A percentile compares a stretch with the other conserved stretches of the same genome.
phyloP scores from a whole-genome alignment of 805 yeast species.

The Huiozyma naganishii region DNA sequence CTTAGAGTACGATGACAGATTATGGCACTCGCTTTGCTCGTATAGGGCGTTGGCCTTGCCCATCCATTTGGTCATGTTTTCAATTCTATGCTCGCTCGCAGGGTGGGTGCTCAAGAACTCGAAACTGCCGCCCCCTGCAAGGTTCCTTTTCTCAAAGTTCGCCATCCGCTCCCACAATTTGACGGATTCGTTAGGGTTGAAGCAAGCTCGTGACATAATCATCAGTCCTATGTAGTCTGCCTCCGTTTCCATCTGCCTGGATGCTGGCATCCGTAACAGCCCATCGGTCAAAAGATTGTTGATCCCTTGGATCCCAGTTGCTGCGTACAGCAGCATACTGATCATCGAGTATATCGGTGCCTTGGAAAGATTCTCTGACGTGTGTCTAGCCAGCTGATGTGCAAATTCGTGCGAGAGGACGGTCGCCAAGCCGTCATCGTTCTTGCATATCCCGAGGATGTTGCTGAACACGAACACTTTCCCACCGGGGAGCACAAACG shows the following conservation, averaged over 20 bases:
- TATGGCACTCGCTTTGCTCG: slow-evolving; percentile 24
- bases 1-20: slow-evolving; percentile 8
- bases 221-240: slow-evolving; percentile 92
- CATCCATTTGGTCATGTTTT: slow-evolving; percentile 58
- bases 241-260: slow-evolving; percentile 89
- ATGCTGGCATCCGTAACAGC: slow-evolving; percentile 65
- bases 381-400: slow-evolving; percentile 88
- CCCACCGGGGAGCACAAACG: slow-evolving; percentile 93
- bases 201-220: slow-evolving; percentile 87
- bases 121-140: slow-evolving; percentile 26
- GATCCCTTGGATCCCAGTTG: slow-evolving; percentile 49
- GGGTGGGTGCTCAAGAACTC: slow-evolving; percentile 88
- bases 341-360: slow-evolving; percentile 58
- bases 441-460: slow-evolving; percentile 63
- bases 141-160: slow-evolving; percentile 32
- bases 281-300: slow-evolving; percentile 45
- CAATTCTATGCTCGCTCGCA: slow-evolving; percentile 59
- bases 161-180: slow-evolving; percentile 79
- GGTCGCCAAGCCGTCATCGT: slow-evolving; percentile 91
- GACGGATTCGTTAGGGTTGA: slow-evolving; percentile 62
- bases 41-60: slow-evolving; percentile 34
- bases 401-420: slow-evolving; percentile 89
- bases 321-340: slow-evolving; percentile 41
- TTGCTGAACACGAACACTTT: slow-evolving; percentile 82
- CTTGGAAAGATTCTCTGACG: slow-evolving; percentile 69